Conservation (phyloP, 495 filamentous ascomycete genomes). For the Alectoria sarmentosa region DNA sequence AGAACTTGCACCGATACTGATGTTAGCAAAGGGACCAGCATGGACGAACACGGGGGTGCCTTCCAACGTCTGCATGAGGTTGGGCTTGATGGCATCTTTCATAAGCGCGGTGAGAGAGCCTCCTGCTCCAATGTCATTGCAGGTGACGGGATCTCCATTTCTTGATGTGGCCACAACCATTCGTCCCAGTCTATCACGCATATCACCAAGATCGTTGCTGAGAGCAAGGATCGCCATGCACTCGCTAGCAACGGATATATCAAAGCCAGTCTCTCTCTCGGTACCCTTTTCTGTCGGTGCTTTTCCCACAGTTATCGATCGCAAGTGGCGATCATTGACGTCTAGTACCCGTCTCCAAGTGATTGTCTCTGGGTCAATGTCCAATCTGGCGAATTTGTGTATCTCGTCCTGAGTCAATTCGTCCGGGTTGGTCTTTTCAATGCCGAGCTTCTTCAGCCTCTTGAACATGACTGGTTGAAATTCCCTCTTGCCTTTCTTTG, state of each 20-base stretch:
- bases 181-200: constrained; percentile 87
- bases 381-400: constrained; percentile 75
- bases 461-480: constrained; percentile 89
- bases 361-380: constrained; percentile 95
- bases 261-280: constrained; percentile 80
- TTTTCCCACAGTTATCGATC: constrained; percentile 78
- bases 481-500: constrained; percentile 78
- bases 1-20: constrained; percentile 92
- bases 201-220: constrained; percentile 77
- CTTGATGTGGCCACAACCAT: constrained; percentile 94
- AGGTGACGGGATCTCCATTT: constrained; percentile 85
- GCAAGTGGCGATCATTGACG: constrained; percentile 91
- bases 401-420: constrained; percentile 88
- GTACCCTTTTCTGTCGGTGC: constrained; percentile 86
- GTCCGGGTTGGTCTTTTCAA: constrained; percentile 88
- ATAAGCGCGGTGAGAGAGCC: constrained; percentile 91
- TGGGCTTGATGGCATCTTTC: constrained; percentile 98
- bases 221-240: constrained; percentile 97
- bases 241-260: constrained; percentile 95
- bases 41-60: constrained; percentile 97
- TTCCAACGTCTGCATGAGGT: constrained; percentile 96
- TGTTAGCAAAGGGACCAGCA: constrained; percentile 96
- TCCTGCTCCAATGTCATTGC: constrained; percentile 88
- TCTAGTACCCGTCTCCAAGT: constrained; percentile 95
- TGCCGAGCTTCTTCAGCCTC: constrained; percentile 87